phyloP scores from a whole-genome alignment of 2,329 filamentous ascomycete species.

The Penicillium rolfsii region DNA sequence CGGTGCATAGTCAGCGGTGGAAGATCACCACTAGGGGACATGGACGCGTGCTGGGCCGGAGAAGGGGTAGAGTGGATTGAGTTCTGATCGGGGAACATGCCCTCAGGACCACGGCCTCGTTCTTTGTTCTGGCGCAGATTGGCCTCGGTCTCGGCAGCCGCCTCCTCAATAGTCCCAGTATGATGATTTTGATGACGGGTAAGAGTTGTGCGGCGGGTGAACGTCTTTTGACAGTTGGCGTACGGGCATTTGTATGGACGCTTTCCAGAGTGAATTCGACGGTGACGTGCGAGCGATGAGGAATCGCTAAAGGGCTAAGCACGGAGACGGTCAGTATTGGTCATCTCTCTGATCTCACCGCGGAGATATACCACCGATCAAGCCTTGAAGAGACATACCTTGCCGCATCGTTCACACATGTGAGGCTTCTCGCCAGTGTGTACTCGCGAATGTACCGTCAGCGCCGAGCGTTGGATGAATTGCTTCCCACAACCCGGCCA shows the following conservation, averaged over 20 bases:
- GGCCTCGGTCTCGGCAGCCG: conserved; percentile 83
- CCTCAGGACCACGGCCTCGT: conserved; percentile 40
- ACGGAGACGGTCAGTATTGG: conserved; percentile 1
- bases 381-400: conserved; percentile 63
- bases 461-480: conserved; percentile 93
- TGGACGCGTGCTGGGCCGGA: conserved; percentile 76
- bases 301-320: conserved; percentile 90
- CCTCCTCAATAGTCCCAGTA: conserved; percentile 91
- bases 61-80: conserved; percentile 70
- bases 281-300: conserved; percentile 88
- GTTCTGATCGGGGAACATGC: conserved; percentile 49
- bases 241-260: conserved; percentile 97
- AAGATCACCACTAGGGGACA: conserved; percentile 78
- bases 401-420: conserved; percentile 94
- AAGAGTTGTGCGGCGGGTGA: conserved; percentile 90
- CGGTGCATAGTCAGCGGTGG: conserved; percentile 71
- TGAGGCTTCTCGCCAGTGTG: conserved; percentile 99
- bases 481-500: conserved; percentile 87
- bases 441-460: conserved; percentile 93
- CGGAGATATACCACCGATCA: neutral
- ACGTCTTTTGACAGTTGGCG: conserved; percentile 97
- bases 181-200: conserved; percentile 96
- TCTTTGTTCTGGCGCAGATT: conserved; percentile 67
- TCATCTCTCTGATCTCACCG: neutral
- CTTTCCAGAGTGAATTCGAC: conserved; percentile 93